These are phyloP conservation scores for Penicillium sp. DNA, from an alignment of 2,329 filamentous ascomycete species.

Conservation along the genomic window DNA sequence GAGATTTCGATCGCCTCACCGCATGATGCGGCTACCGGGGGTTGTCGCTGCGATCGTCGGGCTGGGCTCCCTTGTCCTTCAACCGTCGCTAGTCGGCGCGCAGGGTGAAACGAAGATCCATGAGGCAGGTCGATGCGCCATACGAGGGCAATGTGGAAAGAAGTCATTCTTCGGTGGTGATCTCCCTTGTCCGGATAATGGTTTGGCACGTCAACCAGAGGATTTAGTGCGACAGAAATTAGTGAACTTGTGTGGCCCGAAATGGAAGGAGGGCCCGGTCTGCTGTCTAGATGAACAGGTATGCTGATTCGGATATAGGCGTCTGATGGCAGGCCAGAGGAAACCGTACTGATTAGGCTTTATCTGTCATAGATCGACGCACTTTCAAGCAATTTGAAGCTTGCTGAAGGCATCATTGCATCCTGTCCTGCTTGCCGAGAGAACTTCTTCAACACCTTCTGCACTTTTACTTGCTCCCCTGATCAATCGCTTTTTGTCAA, in stretches of 20 bases:
- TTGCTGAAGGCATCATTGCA: conserved; percentile 83
- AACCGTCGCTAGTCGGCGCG: conserved; percentile 26
- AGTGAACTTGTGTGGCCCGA: conserved; percentile 78
- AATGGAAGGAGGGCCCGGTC: conserved; percentile 80
- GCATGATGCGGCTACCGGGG: conserved; percentile 33
- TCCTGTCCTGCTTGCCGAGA: conserved; percentile 96
- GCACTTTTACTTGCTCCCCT: conserved; percentile 96
- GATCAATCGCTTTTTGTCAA: conserved; percentile 96
- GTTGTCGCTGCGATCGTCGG: conserved; percentile 26
- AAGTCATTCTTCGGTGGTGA: conserved; percentile 86
- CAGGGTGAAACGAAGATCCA: conserved; percentile 58
- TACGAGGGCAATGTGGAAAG: conserved; percentile 88
- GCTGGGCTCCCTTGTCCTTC: conserved; percentile 27
- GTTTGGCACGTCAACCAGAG: conserved; percentile 71
- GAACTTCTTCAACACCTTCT: conserved; percentile 98
- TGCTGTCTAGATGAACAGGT: conserved; percentile 83
- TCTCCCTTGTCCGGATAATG: conserved; percentile 91
- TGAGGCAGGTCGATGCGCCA: conserved; percentile 83
- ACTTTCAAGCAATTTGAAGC: conserved; percentile 80
- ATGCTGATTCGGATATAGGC: conserved; percentile 5
- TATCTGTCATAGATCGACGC: conserved; percentile 62
- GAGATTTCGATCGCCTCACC: neutral
- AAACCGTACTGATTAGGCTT: conserved; percentile 12
- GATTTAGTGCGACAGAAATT: conserved; percentile 72
- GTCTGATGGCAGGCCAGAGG: neutral